These are phyloP conservation scores for Solanum microdontum DNA, from an alignment of 257 asterid genomes.

Conservation along the genomic window DNA sequence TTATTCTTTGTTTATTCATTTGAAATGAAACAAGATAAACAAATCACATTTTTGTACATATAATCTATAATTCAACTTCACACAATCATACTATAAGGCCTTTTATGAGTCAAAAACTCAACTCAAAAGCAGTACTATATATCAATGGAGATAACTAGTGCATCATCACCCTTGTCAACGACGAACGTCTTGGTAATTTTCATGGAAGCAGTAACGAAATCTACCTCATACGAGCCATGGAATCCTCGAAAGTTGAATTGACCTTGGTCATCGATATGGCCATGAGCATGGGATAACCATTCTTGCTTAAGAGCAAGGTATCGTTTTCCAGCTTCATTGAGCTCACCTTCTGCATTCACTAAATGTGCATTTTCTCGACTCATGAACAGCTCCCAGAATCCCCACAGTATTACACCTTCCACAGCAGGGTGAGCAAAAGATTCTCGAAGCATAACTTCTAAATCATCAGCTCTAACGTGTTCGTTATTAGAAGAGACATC, in stretches of 20 bases:
- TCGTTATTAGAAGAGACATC: slow-evolving; percentile 72
- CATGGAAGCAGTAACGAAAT: slow-evolving; percentile 17
- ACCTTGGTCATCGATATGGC: slow-evolving; percentile 35
- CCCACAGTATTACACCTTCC: slow-evolving; percentile 81
- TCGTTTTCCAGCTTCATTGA: slow-evolving; percentile 66
- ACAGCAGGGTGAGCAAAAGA: slow-evolving; percentile 89
- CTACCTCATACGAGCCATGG: slow-evolving; percentile 59
- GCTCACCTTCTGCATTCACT: slow-evolving; percentile 70
- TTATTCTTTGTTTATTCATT: neutral
- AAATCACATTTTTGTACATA: neutral
- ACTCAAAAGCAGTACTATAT: neutral
- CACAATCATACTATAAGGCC: neutral
- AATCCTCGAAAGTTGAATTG: slow-evolving; percentile 60
- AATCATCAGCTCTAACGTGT: slow-evolving; percentile 66
- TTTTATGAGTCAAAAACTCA: neutral
- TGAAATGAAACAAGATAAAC: neutral
- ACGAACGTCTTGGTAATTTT: slow-evolving; percentile 40
- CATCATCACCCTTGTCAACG: slow-evolving; percentile 58
- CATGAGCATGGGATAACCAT: slow-evolving; percentile 57
- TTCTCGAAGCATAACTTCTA: slow-evolving; percentile 80
- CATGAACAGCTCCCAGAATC: slow-evolving; percentile 92
- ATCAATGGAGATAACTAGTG: slow-evolving; percentile 37
- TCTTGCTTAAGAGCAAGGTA: slow-evolving; percentile 56
- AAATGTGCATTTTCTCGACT: slow-evolving; percentile 58
- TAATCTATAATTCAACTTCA: neutral